phyloP scores from a whole-genome alignment of 768 basidiomycete genomes.

The Suillus lakei region DNA sequence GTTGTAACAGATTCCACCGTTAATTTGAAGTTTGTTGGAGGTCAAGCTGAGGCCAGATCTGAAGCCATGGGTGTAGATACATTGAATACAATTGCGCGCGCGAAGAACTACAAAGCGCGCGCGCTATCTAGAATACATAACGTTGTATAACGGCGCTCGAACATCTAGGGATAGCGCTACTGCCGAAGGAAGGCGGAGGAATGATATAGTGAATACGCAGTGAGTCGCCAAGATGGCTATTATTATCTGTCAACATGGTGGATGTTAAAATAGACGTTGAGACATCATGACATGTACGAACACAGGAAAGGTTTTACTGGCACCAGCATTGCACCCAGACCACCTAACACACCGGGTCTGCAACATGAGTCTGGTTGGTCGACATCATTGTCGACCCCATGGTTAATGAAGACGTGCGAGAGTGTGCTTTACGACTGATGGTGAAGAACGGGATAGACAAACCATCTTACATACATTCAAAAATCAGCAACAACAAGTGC shows the following conservation, averaged over 20 bases:
- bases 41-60: background rate
- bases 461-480: constrained; percentile 46
- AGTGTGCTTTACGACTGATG: constrained; percentile 48
- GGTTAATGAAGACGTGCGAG: constrained; percentile 51
- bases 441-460: constrained; percentile 74
- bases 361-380: constrained; percentile 36
- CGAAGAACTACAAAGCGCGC: background rate
- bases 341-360: constrained; percentile 48
- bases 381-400: constrained; percentile 48
- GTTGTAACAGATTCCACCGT: background rate
- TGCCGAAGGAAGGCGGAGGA: background rate
- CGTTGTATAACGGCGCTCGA: background rate
- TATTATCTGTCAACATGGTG: background rate
- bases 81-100: background rate
- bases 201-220: background rate
- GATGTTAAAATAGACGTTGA: background rate
- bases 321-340: background rate
- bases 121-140: background rate
- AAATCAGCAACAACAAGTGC: background rate
- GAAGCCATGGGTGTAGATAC: background rate
- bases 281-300: background rate
- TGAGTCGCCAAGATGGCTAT: background rate
- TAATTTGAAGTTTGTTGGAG: background rate
- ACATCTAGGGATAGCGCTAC: background rate
- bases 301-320: background rate